Percentiles rank a stretch among this genome's conserved stretches.
phyloP scores from a whole-genome alignment of 768 basidiomycete species.

The Rhodotorula paludigena region DNA sequence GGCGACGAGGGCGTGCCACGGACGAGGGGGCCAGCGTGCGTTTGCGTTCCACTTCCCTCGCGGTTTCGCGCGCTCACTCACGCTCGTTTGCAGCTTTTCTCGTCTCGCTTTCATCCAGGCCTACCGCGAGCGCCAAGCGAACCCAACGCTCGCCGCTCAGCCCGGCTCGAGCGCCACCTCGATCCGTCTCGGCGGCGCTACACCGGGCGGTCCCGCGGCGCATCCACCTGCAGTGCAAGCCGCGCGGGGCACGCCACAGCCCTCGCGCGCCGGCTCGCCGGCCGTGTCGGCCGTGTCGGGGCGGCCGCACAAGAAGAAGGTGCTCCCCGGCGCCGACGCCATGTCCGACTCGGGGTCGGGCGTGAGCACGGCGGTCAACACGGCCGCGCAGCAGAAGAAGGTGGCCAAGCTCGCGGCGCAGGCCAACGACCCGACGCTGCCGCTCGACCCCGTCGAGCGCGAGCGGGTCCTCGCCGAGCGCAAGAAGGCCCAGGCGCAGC shows the following conservation, averaged over 20 bases:
- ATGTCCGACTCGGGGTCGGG: slow-evolving; percentile 25
- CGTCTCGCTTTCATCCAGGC: slow-evolving; percentile 39
- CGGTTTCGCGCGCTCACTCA: too few species aligned
- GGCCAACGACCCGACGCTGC: neutral
- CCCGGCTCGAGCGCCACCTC: slow-evolving; percentile 30
- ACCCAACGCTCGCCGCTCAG: slow-evolving; percentile 23
- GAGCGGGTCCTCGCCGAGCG: neutral
- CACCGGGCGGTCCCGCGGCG: neutral
- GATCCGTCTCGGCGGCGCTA: slow-evolving; percentile 18
- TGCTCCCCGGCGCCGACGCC: slow-evolving; percentile 1
- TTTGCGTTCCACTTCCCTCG: neutral
- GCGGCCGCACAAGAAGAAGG: slow-evolving; percentile 7
- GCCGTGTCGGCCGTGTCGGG: slow-evolving; percentile 10
- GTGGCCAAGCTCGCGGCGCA: slow-evolving; percentile 1
- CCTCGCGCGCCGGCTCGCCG: slow-evolving; percentile 14
- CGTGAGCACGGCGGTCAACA: slow-evolving; percentile 6
- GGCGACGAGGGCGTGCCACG: slow-evolving; percentile 35
- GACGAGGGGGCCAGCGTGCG: slow-evolving; percentile 32
- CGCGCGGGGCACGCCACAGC: neutral
- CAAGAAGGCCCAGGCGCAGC: neutral
- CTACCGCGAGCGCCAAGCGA: slow-evolving; percentile 32
- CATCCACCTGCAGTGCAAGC: neutral
- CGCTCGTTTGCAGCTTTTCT: slow-evolving; percentile 32
- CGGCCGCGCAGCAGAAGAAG: slow-evolving; percentile 15
- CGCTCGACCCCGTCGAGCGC: slow-evolving; percentile 8